phyloP scores from a whole-genome alignment of 768 basidiomycete genomes.

The Boletus vinaceobasis region DNA sequence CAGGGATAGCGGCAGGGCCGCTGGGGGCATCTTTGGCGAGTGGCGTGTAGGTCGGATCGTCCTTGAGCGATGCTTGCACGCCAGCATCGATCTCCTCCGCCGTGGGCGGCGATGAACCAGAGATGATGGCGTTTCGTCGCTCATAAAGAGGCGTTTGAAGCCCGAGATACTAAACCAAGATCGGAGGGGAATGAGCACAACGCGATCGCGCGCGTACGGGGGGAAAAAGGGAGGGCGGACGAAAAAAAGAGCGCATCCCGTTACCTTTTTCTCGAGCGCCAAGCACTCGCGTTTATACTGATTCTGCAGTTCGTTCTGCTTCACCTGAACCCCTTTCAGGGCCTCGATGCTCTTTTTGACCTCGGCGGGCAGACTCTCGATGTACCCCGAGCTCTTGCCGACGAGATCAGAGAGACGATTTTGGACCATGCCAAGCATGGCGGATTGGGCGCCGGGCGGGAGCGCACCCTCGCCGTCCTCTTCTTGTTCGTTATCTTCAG shows the following conservation, averaged over 20 bases:
- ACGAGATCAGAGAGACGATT: constrained; percentile 80
- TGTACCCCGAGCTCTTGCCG: constrained; percentile 91
- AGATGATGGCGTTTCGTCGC: constrained; percentile 81
- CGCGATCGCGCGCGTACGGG: constrained; percentile 12
- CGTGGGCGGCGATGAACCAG: constrained; percentile 69
- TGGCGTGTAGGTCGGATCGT: constrained; percentile 65
- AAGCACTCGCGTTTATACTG: constrained; percentile 92
- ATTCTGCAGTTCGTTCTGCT: constrained; percentile 87
- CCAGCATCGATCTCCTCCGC: constrained; percentile 82
- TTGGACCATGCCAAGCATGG: constrained; percentile 84
- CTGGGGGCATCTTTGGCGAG: constrained; percentile 51
- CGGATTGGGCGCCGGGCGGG: constrained; percentile 48
- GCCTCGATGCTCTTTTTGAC: constrained; percentile 86
- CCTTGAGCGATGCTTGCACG: constrained; percentile 66
- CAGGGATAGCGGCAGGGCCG: constrained; percentile 59
- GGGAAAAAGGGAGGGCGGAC: background rate
- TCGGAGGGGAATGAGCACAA: constrained; percentile 1
- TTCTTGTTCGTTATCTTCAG: constrained; percentile 73
- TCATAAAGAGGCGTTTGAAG: constrained; percentile 83
- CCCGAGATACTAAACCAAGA: constrained; percentile 59
- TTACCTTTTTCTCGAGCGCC: constrained; percentile 92
- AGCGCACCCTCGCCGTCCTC: constrained; percentile 52
- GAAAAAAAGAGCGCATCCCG: constrained; percentile 19
- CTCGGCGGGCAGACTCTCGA: constrained; percentile 79
- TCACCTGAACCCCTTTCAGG: constrained; percentile 89